Base-by-base conservation (phyloP, 2,329 filamentous ascomycete genomes). In the Dothistroma pini region DNA sequence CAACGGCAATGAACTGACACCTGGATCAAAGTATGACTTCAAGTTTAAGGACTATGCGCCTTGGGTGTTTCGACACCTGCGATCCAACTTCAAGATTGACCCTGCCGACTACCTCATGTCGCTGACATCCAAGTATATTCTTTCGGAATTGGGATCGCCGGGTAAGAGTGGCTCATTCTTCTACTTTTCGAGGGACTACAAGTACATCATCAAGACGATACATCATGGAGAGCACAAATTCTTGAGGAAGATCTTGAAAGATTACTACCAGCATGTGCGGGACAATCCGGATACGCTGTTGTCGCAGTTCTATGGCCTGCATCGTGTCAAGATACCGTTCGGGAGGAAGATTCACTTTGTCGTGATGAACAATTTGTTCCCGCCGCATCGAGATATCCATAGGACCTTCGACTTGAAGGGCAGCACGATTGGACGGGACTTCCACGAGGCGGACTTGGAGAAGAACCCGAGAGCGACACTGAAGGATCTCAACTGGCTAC, bases 11-110 rank as follows among this genome's bases (percentile, higher is more conserved):
- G 95, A 99, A 80, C 82, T 99, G 75, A 96, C 96, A 5, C 95
- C 95, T 22, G 97, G 93, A 64, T 93, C 95, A 69, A 97, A 99
- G 78, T 99, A 99, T 80, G 95, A 99, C 79, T 99, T 99, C 86
- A 99, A 99, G 78, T 99, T 99, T 83, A 99, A 99, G 80, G 95
- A 99, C 79, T 99, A 99, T 77, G 93, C 93, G n/a, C 95, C 95
- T 60, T 97, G 93, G 93, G 95, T 99, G 61, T 99, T 99, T 78
- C 91, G 95, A 71, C 91, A 92, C 77, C 83, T 99, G 49, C 90
- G 95, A 67, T 82, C 86, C 54, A 89, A 89, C 65, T 99, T 99
- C 80, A 87, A 89, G 69, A 85, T 97, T 58, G 95, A 99, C 74
- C 95, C 95, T 22, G 95, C 93, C 68, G 95, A 99, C 77, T 99